A percentile compares a stretch with the other conserved stretches of the same genome.
These are phyloP conservation scores for Scheffersomyces stipitis DNA, from an alignment of 805 yeast genomes.

Conservation along the genomic window DNA sequence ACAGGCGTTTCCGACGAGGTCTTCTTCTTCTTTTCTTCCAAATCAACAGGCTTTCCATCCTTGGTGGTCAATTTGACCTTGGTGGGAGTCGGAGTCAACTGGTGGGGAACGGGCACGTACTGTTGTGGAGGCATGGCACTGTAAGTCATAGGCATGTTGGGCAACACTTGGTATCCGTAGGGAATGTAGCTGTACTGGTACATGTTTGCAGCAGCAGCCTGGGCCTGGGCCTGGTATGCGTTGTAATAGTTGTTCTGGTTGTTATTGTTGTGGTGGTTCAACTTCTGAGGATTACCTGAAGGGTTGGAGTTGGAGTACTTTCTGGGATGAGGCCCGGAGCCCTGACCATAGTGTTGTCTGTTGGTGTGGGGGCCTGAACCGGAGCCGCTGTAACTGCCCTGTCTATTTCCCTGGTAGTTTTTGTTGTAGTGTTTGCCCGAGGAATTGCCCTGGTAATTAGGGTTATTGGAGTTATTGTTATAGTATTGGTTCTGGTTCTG, in stretches of 20 bases:
- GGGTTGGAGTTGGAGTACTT: too few species aligned
- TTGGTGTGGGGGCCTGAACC: too few species aligned
- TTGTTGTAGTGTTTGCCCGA: constrained; percentile 12
- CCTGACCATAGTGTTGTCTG: too few species aligned
- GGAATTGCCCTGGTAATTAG: too few species aligned
- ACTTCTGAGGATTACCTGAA: constrained; percentile 13
- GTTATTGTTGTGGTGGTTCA: constrained; percentile 15
- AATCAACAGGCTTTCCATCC: constrained; percentile 43
- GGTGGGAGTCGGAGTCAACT: constrained; percentile 11
- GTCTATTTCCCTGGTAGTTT: too few species aligned
- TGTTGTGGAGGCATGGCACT: constrained; percentile 6
- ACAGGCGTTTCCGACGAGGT: constrained; percentile 28
- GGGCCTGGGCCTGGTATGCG: constrained; percentile 20
- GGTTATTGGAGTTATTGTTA: background rate
- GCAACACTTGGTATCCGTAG: constrained; percentile 19
- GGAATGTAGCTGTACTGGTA: constrained; percentile 27
- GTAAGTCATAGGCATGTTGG: constrained; percentile 11
- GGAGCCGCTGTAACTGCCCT: too few species aligned
- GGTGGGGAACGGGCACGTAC: constrained; percentile 5
- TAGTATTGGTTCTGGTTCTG: constrained; percentile 1
- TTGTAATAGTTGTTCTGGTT: constrained; percentile 21
- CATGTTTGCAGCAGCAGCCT: too few species aligned
- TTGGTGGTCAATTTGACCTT: constrained; percentile 42
- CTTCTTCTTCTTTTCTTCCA: constrained; percentile 39
- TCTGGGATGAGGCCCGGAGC: constrained; percentile 1